Base-by-base conservation (phyloP, 768 basidiomycete genomes). In the Asterophora lycoperdoides region DNA sequence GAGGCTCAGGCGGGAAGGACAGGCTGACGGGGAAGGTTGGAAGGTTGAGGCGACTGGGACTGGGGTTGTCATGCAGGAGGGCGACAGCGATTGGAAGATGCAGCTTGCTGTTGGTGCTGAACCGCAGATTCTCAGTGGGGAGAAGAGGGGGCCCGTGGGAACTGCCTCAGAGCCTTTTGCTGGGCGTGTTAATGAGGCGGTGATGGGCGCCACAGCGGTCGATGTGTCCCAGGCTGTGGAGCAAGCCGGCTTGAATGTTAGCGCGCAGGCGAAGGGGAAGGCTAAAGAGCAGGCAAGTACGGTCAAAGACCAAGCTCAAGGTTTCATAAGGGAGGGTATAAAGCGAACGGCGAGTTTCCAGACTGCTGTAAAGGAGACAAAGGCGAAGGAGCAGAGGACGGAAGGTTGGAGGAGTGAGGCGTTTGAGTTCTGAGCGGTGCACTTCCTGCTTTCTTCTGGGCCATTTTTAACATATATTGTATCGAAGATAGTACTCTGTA, bases 101-200 rank as follows among this genome's bases (percentile, higher is more conserved):
- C 45, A 56, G 41, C 76, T 89, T 41, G 86, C 85, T 0, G 66
- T 88, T 68, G 86, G 86, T 2, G 82, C 77, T 5, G 84, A 85
- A 64, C 86, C 86, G 30, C 86, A 89, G 69, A 78, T 89, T 28
- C 63, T 89, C 23, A 65, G 76, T 20, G 81, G 84, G 0, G 76
- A 81, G 53, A 86, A 89, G 71, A 73, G 69, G 3, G 86, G 86
- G 0, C 86, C 86, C 0, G 57, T 80, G 30, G 86, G 80, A 2
- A 80, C 70, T 1, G 72, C 71, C 4, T 72, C 80, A 2, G 75
- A 71, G 54, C 61, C 62, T 9, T 39, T 78, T 2, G 60, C 51
- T 36, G 68, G 78, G 44, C 69, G 65, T 4, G 58, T 72, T 5
- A 60, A 56, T 0, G 69, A 64, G 8, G 55, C 59, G 41, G 68